phyloP scores from a whole-genome alignment of 2,329 filamentous ascomycete genomes.

The Scedosporium dehoogii region DNA sequence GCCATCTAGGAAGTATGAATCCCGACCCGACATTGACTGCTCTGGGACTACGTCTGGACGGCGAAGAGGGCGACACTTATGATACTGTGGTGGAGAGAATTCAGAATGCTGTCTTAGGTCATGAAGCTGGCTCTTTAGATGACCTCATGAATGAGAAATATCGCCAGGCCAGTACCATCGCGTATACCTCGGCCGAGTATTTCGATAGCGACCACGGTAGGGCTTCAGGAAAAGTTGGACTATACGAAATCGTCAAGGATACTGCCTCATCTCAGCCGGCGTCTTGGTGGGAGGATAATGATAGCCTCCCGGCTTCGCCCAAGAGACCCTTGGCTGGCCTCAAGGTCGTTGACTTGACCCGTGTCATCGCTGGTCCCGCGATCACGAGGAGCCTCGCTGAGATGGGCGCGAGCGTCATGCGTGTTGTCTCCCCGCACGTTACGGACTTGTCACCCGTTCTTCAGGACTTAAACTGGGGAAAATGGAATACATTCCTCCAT shows the following conservation, averaged over 20 bases:
- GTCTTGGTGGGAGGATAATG: background rate
- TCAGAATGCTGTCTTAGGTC: background rate
- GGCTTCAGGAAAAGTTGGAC: constrained; percentile 1
- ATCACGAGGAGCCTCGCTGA: constrained; percentile 21
- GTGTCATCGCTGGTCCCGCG: constrained; percentile 24
- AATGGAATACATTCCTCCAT: constrained; percentile 21
- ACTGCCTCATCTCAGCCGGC: constrained; percentile 7
- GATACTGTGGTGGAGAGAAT: constrained; percentile 8
- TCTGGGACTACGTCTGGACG: constrained; percentile 8
- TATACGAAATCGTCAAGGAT: constrained; percentile 13
- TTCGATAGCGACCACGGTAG: constrained; percentile 17
- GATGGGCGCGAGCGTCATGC: constrained; percentile 23
- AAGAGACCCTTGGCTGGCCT: constrained; percentile 21
- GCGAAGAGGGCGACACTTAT: constrained; percentile 8
- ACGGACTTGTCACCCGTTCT: constrained; percentile 21
- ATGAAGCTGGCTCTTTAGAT: constrained; percentile 6
- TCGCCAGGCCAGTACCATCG: constrained; percentile 21
- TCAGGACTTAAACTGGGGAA: constrained; percentile 24
- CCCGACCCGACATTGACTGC: constrained; percentile 9
- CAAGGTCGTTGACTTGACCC: constrained; percentile 23
- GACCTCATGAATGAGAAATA: constrained; percentile 19
- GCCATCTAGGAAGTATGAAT: constrained; percentile 6
- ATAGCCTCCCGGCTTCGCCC: background rate
- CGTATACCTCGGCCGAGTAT: constrained; percentile 22
- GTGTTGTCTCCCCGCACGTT: constrained; percentile 20